Conservation (phyloP, 345 rosid genomes). For the Acer yangbiense region DNA sequence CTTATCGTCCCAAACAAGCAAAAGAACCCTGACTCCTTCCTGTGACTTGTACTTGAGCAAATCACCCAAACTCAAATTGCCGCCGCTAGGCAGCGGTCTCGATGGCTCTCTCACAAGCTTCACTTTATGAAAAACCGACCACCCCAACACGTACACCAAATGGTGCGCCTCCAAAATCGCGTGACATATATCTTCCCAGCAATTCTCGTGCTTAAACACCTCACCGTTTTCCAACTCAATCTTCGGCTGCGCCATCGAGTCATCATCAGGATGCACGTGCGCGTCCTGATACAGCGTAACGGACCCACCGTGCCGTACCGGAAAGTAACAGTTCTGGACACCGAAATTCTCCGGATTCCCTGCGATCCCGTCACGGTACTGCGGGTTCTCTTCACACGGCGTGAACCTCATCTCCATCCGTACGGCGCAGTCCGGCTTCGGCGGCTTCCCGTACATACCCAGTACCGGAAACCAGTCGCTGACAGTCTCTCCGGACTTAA, state of each 20-base stretch:
- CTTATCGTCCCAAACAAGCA: constrained; percentile 95
- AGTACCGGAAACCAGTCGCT: constrained; percentile 73
- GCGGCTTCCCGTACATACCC: constrained; percentile 54
- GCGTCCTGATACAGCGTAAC: constrained; percentile 87
- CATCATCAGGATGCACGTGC: constrained; percentile 44
- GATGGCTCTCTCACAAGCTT: constrained; percentile 70
- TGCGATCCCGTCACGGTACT: constrained; percentile 49
- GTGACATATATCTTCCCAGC: constrained; percentile 95
- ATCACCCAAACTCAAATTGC: constrained; percentile 68
- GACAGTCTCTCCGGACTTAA: constrained; percentile 46
- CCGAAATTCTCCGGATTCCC: constrained; percentile 35
- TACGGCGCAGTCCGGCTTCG: constrained; percentile 69
- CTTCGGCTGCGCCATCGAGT: constrained; percentile 50
- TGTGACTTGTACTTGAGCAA: constrained; percentile 77
- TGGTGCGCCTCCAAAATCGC: constrained; percentile 87
- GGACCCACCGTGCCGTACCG: constrained; percentile 56
- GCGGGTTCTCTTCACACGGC: constrained; percentile 45
- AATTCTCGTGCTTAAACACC: constrained; percentile 46
- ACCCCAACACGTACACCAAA: constrained; percentile 73
- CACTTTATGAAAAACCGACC: constrained; percentile 85
- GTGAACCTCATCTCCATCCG: constrained; percentile 56
- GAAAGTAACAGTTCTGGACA: constrained; percentile 64
- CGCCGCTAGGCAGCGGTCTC: constrained; percentile 59
- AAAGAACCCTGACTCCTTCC: constrained; percentile 82
- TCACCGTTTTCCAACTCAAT: constrained; percentile 64